phyloP scores from a whole-genome alignment of 495 filamentous ascomycete genomes.

The Neurospora intermedia region DNA sequence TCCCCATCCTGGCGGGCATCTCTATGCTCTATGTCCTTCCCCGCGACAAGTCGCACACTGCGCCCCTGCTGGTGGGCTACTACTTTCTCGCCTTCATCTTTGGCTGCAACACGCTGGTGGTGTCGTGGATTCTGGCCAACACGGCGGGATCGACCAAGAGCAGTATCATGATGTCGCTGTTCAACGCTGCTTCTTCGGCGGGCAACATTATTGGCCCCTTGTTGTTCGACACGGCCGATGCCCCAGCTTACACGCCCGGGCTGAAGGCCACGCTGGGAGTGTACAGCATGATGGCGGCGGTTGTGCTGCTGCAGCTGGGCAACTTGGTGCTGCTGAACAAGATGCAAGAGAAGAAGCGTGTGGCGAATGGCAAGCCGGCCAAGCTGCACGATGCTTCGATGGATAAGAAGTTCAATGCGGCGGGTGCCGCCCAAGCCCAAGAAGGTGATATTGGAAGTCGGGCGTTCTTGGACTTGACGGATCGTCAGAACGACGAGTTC shows the following conservation, averaged over 20 bases:
- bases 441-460: constrained; percentile 18
- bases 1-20: constrained; percentile 48
- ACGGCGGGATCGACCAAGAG: constrained; percentile 67
- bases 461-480: constrained; percentile 47
- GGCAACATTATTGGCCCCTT: constrained; percentile 63
- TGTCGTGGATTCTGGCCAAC: constrained; percentile 44
- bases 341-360: constrained; percentile 39
- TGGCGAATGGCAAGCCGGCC: constrained; percentile 46
- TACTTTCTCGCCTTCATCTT: constrained; percentile 55
- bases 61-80: constrained; percentile 44
- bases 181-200: constrained; percentile 47
- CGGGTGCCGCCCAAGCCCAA: neutral
- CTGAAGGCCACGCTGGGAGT: constrained; percentile 45
- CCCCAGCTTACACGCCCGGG: constrained; percentile 48
- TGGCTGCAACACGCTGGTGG: constrained; percentile 37
- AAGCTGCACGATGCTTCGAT: constrained; percentile 47
- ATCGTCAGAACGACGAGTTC: constrained; percentile 57
- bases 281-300: constrained; percentile 40
- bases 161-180: constrained; percentile 46
- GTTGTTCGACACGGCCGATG: constrained; percentile 50
- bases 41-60: constrained; percentile 27
- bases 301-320: constrained; percentile 40
- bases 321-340: constrained; percentile 45
- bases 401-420: constrained; percentile 25
- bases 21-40: constrained; percentile 44